A percentile compares a stretch with the other conserved stretches of the same genome.
Evolutionary conservation across 768 basidiomycete species (phyloP).

Genomic region (Suillus hirtellus): DNA sequence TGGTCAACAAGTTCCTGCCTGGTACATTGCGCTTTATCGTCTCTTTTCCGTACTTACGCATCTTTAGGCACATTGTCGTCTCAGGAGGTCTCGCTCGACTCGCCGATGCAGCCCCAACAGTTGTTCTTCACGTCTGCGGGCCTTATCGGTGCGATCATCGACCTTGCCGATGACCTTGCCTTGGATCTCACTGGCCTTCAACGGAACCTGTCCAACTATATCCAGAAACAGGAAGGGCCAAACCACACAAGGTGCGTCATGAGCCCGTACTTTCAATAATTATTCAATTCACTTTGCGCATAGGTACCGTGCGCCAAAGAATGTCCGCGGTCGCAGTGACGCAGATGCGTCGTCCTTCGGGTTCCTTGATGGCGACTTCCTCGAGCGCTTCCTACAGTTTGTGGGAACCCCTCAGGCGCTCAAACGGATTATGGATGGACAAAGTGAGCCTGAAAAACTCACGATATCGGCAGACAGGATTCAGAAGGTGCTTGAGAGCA

Average conservation of each 20-base stretch:
- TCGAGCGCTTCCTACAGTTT: conserved; percentile 64
- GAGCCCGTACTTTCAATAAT: conserved; percentile 1
- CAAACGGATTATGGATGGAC: conserved; percentile 56
- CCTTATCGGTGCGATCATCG: conserved; percentile 70
- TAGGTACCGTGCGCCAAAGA: conserved; percentile 75
- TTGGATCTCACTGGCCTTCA: conserved; percentile 69
- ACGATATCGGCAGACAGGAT: conserved; percentile 39
- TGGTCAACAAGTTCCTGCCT: conserved; percentile 72
- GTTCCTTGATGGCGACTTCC: conserved; percentile 87
- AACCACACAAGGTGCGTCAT: conserved; percentile 59
- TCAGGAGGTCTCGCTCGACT: conserved; percentile 42
- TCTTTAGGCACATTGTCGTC: conserved; percentile 55
- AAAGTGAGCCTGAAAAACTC: conserved; percentile 59
- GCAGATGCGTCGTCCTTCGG: conserved; percentile 59
- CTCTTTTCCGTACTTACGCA: conserved; percentile 9
- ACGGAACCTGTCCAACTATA: conserved; percentile 64
- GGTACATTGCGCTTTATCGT: conserved; percentile 40
- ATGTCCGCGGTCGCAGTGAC: conserved; percentile 55
- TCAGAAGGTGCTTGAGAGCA: conserved; percentile 45
- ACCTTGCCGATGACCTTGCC: conserved; percentile 55
- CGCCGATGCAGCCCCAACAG: conserved; percentile 53
- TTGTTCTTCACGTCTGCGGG: conserved; percentile 80
- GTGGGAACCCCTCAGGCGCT: conserved; percentile 40
- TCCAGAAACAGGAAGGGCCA: conserved; percentile 53
- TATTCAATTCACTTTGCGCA: background rate